phyloP scores from a whole-genome alignment of 768 basidiomycete genomes.

The Suillus weaverae region DNA sequence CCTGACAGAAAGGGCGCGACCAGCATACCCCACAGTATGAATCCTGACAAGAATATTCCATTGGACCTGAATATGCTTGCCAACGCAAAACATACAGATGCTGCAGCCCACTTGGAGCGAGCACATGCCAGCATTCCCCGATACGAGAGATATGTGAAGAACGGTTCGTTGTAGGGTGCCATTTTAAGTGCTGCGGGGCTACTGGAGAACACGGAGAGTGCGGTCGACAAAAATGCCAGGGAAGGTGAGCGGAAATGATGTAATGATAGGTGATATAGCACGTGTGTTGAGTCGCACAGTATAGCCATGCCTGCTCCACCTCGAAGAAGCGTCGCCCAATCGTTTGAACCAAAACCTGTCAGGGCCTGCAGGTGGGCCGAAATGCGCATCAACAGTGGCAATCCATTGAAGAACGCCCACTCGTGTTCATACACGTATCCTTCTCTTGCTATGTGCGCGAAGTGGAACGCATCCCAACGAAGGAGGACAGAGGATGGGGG shows the following conservation, averaged over 20 bases:
- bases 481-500: conserved; percentile 39
- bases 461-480: conserved; percentile 91
- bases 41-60: conserved; percentile 73
- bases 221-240: conserved; percentile 59
- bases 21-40: conserved; percentile 72
- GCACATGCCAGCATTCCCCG: conserved; percentile 37
- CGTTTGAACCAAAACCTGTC: conserved; percentile 7
- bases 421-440: conserved; percentile 72
- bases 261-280: conserved; percentile 60
- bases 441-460: conserved; percentile 60
- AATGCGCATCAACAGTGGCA: conserved; percentile 53
- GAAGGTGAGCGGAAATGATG: conserved; percentile 53
- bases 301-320: conserved; percentile 39
- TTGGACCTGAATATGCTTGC: conserved; percentile 76
- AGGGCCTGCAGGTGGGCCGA: conserved; percentile 20
- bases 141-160: conserved; percentile 83
- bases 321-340: conserved; percentile 32
- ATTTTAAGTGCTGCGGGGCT: conserved; percentile 74
- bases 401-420: conserved; percentile 84
- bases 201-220: conserved; percentile 77
- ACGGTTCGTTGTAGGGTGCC: conserved; percentile 81
- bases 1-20: conserved; percentile 49
- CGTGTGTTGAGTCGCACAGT: conserved; percentile 42
- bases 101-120: conserved; percentile 47
- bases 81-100: conserved; percentile 60